Percentiles rank a stretch among this genome's conserved stretches.
Conservation (phyloP, 352 stramenopile genomes). For the Pseudoperonospora humuli region DNA sequence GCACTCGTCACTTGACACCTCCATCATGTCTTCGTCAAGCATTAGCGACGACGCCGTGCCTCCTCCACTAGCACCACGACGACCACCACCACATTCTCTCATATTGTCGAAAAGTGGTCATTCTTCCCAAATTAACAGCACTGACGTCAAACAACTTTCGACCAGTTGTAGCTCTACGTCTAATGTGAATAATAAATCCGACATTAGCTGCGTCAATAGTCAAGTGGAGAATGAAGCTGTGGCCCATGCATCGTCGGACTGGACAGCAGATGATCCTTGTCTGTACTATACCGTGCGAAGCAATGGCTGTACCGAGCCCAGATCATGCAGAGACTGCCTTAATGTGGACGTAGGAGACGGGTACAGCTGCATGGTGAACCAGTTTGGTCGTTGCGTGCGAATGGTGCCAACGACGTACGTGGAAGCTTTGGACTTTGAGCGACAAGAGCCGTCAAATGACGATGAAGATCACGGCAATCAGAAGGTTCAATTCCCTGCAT, state of each 20-base stretch:
- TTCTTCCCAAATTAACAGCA: too few species aligned
- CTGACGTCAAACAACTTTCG: too few species aligned
- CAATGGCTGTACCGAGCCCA: conserved; percentile 35
- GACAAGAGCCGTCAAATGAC: conserved; percentile 25
- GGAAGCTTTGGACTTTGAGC: conserved; percentile 11
- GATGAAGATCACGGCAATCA: conserved; percentile 20
- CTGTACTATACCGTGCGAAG: conserved; percentile 13
- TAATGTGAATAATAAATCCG: too few species aligned
- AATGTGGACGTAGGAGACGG: conserved; percentile 31
- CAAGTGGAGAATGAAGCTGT: conserved; percentile 18
- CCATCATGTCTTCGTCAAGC: too few species aligned
- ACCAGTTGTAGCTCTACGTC: too few species aligned
- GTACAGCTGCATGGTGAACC: conserved; percentile 34
- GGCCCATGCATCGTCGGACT: conserved; percentile 13
- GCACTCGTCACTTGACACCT: too few species aligned
- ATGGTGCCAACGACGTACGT: conserved; percentile 22
- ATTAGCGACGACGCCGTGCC: too few species aligned
- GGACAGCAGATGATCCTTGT: conserved; percentile 21
- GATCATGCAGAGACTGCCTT: conserved; percentile 55
- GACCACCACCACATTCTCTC: too few species aligned
- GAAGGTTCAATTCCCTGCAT: conserved; percentile 32
- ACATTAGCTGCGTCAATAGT: conserved; percentile 10
- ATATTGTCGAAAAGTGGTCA: too few species aligned
- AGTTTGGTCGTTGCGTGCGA: conserved; percentile 32
- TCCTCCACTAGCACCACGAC: too few species aligned